Evolutionary conservation across 768 basidiomycete genomes (phyloP).

Genomic region (Leccinum sublutescens): DNA sequence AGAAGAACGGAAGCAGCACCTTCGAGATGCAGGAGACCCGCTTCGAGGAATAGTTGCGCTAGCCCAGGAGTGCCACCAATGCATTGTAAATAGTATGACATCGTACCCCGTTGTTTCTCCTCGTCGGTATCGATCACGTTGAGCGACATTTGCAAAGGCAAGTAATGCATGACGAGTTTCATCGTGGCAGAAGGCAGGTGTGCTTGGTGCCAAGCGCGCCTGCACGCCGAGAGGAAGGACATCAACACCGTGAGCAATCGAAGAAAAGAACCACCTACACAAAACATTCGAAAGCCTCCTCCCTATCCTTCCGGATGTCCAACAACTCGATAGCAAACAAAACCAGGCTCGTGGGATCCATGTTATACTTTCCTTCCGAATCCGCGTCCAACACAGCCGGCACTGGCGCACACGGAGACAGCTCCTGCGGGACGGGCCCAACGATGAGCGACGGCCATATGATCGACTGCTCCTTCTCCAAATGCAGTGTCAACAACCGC

Average conservation of each 20-base stretch:
- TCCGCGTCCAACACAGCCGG: constrained; percentile 51
- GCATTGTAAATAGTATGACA: constrained; percentile 60
- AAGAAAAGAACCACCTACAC: constrained; percentile 46
- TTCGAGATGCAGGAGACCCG: constrained; percentile 78
- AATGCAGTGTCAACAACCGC: constrained; percentile 72
- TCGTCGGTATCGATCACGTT: constrained; percentile 35
- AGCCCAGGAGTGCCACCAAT: constrained; percentile 67
- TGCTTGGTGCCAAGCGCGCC: constrained; percentile 81
- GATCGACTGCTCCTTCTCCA: constrained; percentile 75
- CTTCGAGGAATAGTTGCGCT: constrained; percentile 75
- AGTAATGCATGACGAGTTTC: constrained; percentile 71
- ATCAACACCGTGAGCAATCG: background rate
- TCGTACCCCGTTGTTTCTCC: constrained; percentile 48
- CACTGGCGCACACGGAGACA: constrained; percentile 52
- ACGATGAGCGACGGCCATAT: constrained; percentile 84
- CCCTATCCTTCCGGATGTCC: constrained; percentile 72
- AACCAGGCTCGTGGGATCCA: constrained; percentile 82
- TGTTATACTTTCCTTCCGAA: constrained; percentile 67
- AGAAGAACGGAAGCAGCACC: constrained; percentile 72
- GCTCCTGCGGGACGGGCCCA: constrained; percentile 62
- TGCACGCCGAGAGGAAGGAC: constrained; percentile 26
- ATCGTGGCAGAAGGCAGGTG: constrained; percentile 75
- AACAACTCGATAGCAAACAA: constrained; percentile 67
- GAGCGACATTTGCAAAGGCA: constrained; percentile 53
- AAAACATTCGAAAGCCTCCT: constrained; percentile 80